phyloP scores from a whole-genome alignment of 1,139 yeast species.

The Arxiozyma slooffiae region DNA sequence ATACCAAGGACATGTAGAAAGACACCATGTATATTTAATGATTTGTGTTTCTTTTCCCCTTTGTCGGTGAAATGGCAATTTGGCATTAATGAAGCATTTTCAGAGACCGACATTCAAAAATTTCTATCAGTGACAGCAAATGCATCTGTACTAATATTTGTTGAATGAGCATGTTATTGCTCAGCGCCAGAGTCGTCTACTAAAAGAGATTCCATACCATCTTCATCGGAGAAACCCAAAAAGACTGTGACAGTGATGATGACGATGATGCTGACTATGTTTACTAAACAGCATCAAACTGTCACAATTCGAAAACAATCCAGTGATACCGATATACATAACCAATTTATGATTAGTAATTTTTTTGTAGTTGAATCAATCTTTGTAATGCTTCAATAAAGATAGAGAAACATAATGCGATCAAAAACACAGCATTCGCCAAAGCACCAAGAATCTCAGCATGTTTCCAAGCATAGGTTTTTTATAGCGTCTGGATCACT shows the following conservation, averaged over 20 bases:
- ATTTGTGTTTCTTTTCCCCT: constrained; percentile 29
- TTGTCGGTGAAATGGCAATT: constrained; percentile 5
- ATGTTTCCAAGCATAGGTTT: constrained; percentile 94
- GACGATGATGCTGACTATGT: constrained; percentile 33
- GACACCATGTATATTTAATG: constrained; percentile 95
- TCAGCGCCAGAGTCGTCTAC: not conserved
- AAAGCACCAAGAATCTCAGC: constrained; percentile 93
- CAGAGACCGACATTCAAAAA: constrained; percentile 13
- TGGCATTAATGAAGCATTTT: constrained; percentile 32
- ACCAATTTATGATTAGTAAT: constrained; percentile 75
- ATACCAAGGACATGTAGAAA: constrained; percentile 92
- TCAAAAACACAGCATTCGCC: constrained; percentile 84
- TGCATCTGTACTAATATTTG: no score
- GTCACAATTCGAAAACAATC: constrained; percentile 68
- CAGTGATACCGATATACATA: constrained; percentile 71
- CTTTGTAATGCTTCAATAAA: constrained; percentile 89
- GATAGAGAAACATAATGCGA: constrained; percentile 88
- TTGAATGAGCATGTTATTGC: not conserved
- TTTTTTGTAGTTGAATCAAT: constrained; percentile 67
- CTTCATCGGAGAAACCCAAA: constrained; percentile 30
- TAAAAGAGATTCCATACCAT: constrained; percentile 56
- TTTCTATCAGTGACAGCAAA: constrained; percentile 21
- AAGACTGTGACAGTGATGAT: no score
- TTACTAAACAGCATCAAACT: constrained; percentile 88
- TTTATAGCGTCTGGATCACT: constrained; percentile 77